Evolutionary conservation across 2,329 filamentous ascomycete genomes (phyloP).

Genomic region (Arthrobotrys iridis): DNA sequence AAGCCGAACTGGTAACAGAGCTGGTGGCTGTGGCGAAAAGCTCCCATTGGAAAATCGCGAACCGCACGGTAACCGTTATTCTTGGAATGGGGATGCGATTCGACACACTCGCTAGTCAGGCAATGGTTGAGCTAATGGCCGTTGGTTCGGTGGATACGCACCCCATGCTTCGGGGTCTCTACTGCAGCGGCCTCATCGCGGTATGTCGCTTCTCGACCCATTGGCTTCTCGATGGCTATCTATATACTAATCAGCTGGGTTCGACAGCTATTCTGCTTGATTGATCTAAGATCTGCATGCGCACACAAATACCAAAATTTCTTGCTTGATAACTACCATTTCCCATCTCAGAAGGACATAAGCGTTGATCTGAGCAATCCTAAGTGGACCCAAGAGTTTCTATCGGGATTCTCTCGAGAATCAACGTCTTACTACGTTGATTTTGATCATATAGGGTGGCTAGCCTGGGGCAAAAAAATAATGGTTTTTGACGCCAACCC

Average conservation of each 20-base stretch:
- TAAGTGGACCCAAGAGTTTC: conserved; percentile 79
- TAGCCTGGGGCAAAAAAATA: conserved; percentile 92
- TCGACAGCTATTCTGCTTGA: conserved; percentile 75
- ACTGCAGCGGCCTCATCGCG: conserved; percentile 79
- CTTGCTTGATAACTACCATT: conserved; percentile 79
- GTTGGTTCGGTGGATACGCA: conserved; percentile 88
- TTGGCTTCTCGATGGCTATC: too few relatives aligned
- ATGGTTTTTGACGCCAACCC: conserved; percentile 79
- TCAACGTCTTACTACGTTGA: conserved; percentile 90
- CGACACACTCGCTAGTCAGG: conserved; percentile 80
- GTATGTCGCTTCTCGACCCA: conserved; percentile 47
- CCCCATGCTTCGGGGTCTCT: conserved; percentile 82
- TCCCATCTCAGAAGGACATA: conserved; percentile 79
- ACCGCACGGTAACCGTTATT: conserved; percentile 86
- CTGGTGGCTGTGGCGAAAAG: conserved; percentile 78
- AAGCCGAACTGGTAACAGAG: conserved; percentile 80
- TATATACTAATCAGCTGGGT: conserved; percentile 57
- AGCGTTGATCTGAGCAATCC: conserved; percentile 77
- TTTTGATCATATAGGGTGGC: conserved; percentile 91
- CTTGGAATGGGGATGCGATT: conserved; percentile 92
- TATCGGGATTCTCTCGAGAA: conserved; percentile 79
- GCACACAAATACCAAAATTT: conserved; percentile 88
- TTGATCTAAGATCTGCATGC: conserved; percentile 86
- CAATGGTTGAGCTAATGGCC: conserved; percentile 84
- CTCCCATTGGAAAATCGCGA: conserved; percentile 97